These are phyloP conservation scores for Hyphopichia buzzinii DNA, from an alignment of 1,139 yeast species.

Conservation along the genomic window DNA sequence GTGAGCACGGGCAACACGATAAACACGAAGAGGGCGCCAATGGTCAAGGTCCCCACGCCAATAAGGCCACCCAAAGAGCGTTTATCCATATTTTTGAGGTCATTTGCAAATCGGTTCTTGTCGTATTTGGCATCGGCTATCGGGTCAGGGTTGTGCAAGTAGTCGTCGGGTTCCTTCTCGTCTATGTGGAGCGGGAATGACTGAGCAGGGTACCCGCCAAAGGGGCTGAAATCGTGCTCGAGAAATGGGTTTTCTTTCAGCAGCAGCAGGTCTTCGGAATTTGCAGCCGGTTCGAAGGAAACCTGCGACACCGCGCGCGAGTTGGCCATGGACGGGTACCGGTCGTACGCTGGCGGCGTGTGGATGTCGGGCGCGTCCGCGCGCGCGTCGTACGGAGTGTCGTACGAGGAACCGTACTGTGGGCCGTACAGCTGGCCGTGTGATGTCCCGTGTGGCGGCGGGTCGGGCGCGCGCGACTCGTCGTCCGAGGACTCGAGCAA, in stretches of 20 bases:
- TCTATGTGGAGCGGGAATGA: slow-evolving; percentile 29
- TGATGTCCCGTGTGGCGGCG: neutral
- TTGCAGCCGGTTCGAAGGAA: slow-evolving; percentile 27
- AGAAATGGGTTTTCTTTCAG: slow-evolving; percentile 14
- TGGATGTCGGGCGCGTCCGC: neutral
- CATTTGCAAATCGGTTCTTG: slow-evolving; percentile 22
- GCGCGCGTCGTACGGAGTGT: neutral
- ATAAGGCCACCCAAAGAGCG: slow-evolving; percentile 22
- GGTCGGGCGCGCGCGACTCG: neutral
- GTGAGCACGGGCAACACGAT: slow-evolving; percentile 27
- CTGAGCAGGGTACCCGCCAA: slow-evolving; percentile 32
- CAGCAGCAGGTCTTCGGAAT: too few relatives aligned
- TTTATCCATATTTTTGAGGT: slow-evolving; percentile 23
- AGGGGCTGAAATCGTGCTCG: slow-evolving; percentile 23
- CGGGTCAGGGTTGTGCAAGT: slow-evolving; percentile 32
- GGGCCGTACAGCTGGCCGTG: neutral
- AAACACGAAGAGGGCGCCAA: slow-evolving; percentile 22
- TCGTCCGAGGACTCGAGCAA: neutral
- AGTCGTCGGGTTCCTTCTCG: slow-evolving; percentile 30
- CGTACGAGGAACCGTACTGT: neutral
- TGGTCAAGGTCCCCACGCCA: slow-evolving; percentile 17
- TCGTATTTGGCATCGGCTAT: slow-evolving; percentile 30
- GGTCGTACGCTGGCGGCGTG: slow-evolving; percentile 55
- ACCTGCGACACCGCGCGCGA: slow-evolving; percentile 48
- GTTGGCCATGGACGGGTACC: slow-evolving; percentile 55